Evolutionary conservation across 2,329 filamentous ascomycete genomes (phyloP).

Genomic region (Epicoccum nigrum): DNA sequence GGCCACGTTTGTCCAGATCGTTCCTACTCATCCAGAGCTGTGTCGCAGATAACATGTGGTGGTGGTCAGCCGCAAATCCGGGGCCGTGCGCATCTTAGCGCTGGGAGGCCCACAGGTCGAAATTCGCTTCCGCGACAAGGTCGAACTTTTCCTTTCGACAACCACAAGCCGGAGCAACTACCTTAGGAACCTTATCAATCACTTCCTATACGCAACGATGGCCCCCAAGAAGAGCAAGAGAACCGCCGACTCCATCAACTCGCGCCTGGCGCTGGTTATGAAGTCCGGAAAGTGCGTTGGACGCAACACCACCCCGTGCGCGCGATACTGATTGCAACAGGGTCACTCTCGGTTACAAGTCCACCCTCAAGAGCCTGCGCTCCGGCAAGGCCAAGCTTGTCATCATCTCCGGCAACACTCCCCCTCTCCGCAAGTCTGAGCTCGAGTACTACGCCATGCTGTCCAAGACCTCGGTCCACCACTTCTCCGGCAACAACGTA

Average conservation of each 20-base stretch:
- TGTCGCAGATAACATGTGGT: too few relatives aligned
- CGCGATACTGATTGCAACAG: slow-evolving; percentile 39
- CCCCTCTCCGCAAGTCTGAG: slow-evolving; percentile 96
- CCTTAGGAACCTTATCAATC: slow-evolving; percentile 32
- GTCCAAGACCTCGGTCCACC: slow-evolving; percentile 93
- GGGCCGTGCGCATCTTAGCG: not conserved
- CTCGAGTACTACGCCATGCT: slow-evolving; percentile 75
- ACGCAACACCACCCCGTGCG: slow-evolving; percentile 17
- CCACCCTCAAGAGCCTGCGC: slow-evolving; percentile 83
- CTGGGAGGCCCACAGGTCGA: slow-evolving; percentile 7
- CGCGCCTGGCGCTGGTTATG: slow-evolving; percentile 71
- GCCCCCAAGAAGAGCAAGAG: slow-evolving; percentile 81
- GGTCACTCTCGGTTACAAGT: slow-evolving; percentile 91
- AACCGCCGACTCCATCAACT: slow-evolving; percentile 79
- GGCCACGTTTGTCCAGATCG: too few relatives aligned
- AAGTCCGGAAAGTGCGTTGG: slow-evolving; percentile 64
- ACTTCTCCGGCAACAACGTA: slow-evolving; percentile 99
- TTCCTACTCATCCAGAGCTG: too few relatives aligned
- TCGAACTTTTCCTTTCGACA: slow-evolving; percentile 16
- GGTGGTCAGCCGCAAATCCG: not conserved
- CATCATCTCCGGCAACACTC: slow-evolving; percentile 94
- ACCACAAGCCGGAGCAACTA: slow-evolving; percentile 19
- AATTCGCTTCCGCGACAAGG: slow-evolving; percentile 16
- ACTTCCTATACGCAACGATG: slow-evolving; percentile 59
- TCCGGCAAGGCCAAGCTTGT: slow-evolving; percentile 98